A percentile compares a stretch with the other conserved stretches of the same genome.
Evolutionary conservation across 1,284 basidiomycete genomes (phyloP).

Genomic region (Ceratobasidium papillatum): DNA sequence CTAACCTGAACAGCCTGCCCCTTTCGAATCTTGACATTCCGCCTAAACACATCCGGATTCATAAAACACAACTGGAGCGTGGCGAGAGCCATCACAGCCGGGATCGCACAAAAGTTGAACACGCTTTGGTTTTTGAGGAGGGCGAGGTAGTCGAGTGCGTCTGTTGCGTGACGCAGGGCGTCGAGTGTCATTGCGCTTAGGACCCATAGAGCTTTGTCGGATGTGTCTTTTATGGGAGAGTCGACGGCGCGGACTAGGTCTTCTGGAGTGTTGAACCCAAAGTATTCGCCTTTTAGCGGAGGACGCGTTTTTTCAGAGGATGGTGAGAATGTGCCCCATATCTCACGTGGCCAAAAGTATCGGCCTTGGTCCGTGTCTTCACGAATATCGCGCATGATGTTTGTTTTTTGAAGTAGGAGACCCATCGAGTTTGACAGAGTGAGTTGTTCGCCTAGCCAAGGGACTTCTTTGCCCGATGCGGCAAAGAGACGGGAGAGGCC

Average conservation of each 20-base stretch:
- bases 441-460: slow-evolving; percentile 82
- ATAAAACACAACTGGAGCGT: slow-evolving; percentile 92
- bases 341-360: slow-evolving; percentile 95
- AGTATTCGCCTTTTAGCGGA: slow-evolving; percentile 51
- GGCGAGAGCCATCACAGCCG: slow-evolving; percentile 95
- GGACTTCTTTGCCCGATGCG: slow-evolving; percentile 84
- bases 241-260: slow-evolving; percentile 58
- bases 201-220: slow-evolving; percentile 75
- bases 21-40: slow-evolving; percentile 96
- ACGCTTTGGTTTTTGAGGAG: slow-evolving; percentile 90
- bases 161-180: slow-evolving; percentile 84
- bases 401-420: slow-evolving; percentile 97
- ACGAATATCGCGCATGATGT: slow-evolving; percentile 95
- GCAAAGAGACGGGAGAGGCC: slow-evolving; percentile 92
- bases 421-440: slow-evolving; percentile 96
- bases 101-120: slow-evolving; percentile 97
- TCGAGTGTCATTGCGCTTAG: slow-evolving; percentile 92
- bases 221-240: slow-evolving; percentile 58
- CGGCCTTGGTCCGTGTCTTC: slow-evolving; percentile 90
- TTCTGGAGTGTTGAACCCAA: slow-evolving; percentile 74
- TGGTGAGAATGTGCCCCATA: slow-evolving; percentile 68
- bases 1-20: slow-evolving; percentile 84
- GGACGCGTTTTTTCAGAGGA: slow-evolving; percentile 45
- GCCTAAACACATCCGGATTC: slow-evolving; percentile 89
- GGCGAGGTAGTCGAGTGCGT: slow-evolving; percentile 89